Evolutionary conservation across 2,329 filamentous ascomycete species (phyloP), one percentile per base, ranked within the genome.

Genomic region (Colletotrichum liaoningense): DNA sequence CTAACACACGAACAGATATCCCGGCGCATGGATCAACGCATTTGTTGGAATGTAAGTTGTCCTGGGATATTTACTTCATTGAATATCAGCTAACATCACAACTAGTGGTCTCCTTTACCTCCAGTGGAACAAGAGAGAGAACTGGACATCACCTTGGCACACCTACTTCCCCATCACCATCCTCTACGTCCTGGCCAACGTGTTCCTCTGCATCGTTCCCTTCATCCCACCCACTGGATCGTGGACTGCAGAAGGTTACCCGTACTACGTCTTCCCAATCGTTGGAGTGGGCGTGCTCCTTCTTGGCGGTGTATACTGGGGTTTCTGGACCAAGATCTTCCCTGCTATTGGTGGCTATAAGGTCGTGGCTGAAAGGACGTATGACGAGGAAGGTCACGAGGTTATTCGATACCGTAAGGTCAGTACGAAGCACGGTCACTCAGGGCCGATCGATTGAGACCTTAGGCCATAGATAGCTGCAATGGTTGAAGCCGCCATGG

Each of bases 241-340:
- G 75, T 86, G 84, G 82, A 83, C 85, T 63, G 83, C 84, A 0
- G 83, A 86, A 14, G 85, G 86, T 0, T 90, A 90, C 54, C 87
- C 88, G 1, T 90, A 90, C 81, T 91, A 88, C 70, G 81, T 89
- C 0, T 89, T 89, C 75, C 88, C 88, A 0, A 83, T 89, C 0
- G 88, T 90, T 0, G 88, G 88, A 0, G 84, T 89, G 0, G 84
- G 83, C 0, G 86, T 90, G 7, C 77, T 90, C 30, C 63, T 88
- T 0, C 78, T 89, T 0, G 89, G 89, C 1, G 85, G 72, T 0
- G 63, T 87, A 2, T 91, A 90, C 78, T 91, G 89, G 88, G 67
- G 79, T 0, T 76, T 86, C 22, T 90, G 88, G 88, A 87, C 85
- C 1, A 86, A 84, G 79, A 74, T 89, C 2, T 82, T 87, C 73